A percentile compares a stretch with the other conserved stretches of the same genome.
Evolutionary conservation across 169 alveolate genomes (phyloP).

Genomic region (Plasmodium malariae): DNA sequence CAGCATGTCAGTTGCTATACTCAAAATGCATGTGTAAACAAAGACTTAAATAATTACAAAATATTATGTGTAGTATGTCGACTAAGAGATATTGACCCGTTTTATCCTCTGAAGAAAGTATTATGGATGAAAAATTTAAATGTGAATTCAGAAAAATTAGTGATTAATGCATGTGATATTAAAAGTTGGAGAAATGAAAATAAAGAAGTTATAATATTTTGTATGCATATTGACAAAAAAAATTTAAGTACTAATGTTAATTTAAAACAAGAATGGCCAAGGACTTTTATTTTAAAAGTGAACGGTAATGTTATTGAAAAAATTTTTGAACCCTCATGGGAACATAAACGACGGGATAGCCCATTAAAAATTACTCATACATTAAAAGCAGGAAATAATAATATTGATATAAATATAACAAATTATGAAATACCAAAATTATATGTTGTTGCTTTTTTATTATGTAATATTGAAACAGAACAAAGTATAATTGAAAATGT

Average conservation of each 20-base stretch:
- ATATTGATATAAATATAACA: conserved; percentile 82
- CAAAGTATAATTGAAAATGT: conserved; percentile 80
- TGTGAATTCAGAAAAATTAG: conserved; percentile 61
- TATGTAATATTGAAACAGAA: conserved; percentile 84
- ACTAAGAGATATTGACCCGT: conserved; percentile 84
- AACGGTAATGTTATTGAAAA: conserved; percentile 81
- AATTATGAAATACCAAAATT: conserved; percentile 79
- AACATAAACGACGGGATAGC: conserved; percentile 89
- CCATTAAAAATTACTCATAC: conserved; percentile 88
- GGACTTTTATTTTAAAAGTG: conserved; percentile 80
- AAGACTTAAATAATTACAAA: conserved; percentile 71
- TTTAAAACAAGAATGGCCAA: conserved; percentile 88
- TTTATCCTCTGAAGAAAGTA: conserved; percentile 81
- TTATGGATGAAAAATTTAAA: conserved; percentile 82
- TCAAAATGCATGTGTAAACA: conserved; percentile 50
- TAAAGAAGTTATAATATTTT: conserved; percentile 80
- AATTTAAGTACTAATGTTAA: conserved; percentile 48
- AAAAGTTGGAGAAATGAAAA: conserved; percentile 79
- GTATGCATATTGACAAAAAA: conserved; percentile 70
- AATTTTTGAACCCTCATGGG: conserved; percentile 89
- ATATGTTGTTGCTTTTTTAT: conserved; percentile 82
- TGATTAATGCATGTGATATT: conserved; percentile 75
- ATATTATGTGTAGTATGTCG: conserved; percentile 84
- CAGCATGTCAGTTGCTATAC: conserved; percentile 70
- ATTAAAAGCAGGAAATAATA: conserved; percentile 83